phyloP scores from a whole-genome alignment of 2,329 filamentous ascomycete species.

The Colletotrichum trifolii region DNA sequence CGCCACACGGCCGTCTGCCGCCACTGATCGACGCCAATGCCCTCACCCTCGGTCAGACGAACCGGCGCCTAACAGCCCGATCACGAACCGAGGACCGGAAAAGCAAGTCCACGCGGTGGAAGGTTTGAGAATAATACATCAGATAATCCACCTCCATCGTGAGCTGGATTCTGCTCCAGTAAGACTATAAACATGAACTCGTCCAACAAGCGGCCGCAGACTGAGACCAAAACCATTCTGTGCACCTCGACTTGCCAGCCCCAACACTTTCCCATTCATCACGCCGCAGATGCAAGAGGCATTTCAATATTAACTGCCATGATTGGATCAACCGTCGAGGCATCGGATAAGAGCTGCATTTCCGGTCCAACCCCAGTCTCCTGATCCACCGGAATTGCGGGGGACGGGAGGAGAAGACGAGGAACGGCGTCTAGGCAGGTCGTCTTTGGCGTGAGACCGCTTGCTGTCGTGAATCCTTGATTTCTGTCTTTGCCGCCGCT shows the following conservation, averaged over 20 bases:
- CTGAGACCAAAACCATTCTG: no score
- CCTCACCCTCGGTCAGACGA: no score
- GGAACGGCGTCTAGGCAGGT: conserved; percentile 1
- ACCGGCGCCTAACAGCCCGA: no score
- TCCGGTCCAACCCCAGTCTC: conserved; percentile 6
- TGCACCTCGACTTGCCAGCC: background rate
- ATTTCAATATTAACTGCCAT: background rate
- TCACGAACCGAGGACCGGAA: no score
- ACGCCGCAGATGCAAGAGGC: conserved; percentile 6
- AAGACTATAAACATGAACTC: no score
- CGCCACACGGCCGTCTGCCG: no score
- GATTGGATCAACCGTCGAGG: conserved; percentile 4
- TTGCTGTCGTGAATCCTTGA: background rate
- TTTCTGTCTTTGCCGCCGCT: conserved; percentile 27
- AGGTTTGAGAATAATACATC: no score
- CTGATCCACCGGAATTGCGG: conserved; percentile 12
- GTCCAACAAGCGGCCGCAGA: no score
- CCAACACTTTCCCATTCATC: conserved; percentile 15
- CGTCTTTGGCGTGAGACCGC: background rate
- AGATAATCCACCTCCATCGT: no score
- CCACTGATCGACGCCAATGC: no score
- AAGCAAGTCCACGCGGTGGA: no score
- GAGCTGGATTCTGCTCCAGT: no score
- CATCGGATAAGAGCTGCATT: background rate
- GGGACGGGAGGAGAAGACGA: background rate